Evolutionary conservation across 306 rosid genomes (phyloP), one percentile per base, ranked within the genome.

Genomic region (Prinsepia uniflora): DNA sequence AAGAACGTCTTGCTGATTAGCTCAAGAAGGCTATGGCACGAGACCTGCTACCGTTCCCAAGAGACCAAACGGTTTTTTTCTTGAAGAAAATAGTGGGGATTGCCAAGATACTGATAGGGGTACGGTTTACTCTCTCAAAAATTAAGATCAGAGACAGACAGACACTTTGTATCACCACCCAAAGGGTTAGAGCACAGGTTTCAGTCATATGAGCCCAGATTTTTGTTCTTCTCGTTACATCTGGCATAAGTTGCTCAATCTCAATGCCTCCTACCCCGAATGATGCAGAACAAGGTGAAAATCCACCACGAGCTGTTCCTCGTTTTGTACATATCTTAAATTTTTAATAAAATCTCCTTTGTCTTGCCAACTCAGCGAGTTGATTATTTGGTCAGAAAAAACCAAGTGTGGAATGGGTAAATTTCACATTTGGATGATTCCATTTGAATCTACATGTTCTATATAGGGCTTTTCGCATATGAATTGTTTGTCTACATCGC

Each of bases 1-100:
- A 78, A 85, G 99, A 85, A 95, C 97, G 0, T 95, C 99, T 0
- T 87, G 97, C 85, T 95, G 84, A 68, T 6, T 57, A 63, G 75
- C 68, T 73, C 48, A 63, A 55, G 73, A 65, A 55, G 75, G 81
- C 50, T 63, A 60, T 79, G 78, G 79, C 75, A 0, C 63, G 63
- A 64, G 44, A 39, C 24, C 12, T 54, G 52, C 70, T n/a, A 17
- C 55, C 64, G n/a, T 6, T 24, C 34, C 8, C 20, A 34, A 44
- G 53, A 22, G 18, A 43, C 42, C 46, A 8, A 40, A 71, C 43
- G 13, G 17, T 57, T 30, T 36, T 48, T 67, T n/a, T 49, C 59
- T 69, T 75, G 64, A 76, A 75, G 75, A 42, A 62, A 58, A 69
- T 72, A 62, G 77, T 71, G 58, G 52, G 55, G 70, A 58, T 44